Evolutionary conservation across 2,329 filamentous ascomycete genomes (phyloP), one percentile per base, ranked within the genome.

Genomic region (Cryphonectria parasitica): DNA sequence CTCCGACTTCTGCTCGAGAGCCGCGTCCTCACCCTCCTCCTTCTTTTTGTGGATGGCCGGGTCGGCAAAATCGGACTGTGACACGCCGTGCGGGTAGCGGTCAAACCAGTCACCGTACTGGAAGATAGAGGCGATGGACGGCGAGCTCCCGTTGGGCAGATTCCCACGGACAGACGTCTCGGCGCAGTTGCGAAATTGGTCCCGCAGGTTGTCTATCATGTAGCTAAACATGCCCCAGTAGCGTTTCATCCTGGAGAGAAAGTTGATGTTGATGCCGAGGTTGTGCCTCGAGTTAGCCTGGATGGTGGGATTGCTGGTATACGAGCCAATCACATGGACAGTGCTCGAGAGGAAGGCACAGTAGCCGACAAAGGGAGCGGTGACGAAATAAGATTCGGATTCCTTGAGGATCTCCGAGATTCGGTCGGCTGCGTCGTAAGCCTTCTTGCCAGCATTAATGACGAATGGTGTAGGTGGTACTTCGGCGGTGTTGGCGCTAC

Each of bases 161-260:
- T 71, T 85, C 13, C 92, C 93, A 74, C 89, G 88, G 67, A 91
- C 86, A 41, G 91, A 89, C n/a, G 91, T 91, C 79, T 98, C 94
- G 22, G 94, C 91, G 75, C 94, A 95, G 64, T 90, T 89, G 66
- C 92, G 89, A 78, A 97, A 99, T 72, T 97, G 90, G 68, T 95
- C 92, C 71, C 96, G 94, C 49, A 98, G 86, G 76, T 95, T 96
- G 78, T 98, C 95, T 0, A 94, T 91, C 88, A 98, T 95, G 82
- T 94, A 98, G 78, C 97, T 93, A 78, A 98, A 98, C 92, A 98
- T 97, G 72, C 95, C 96, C 96, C 96, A 99, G 77, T 96, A 95
- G 72, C 93, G 93, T 84, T 97, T 98, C 93, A 98, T 97, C 80
- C 93, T 96, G 68, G 92, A 91, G 61, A 99, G 83, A 76, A 96